Evolutionary conservation across 352 stramenopile genomes (phyloP), one percentile per base, ranked within the genome.

Genomic region (Pythium sukuiense): DNA sequence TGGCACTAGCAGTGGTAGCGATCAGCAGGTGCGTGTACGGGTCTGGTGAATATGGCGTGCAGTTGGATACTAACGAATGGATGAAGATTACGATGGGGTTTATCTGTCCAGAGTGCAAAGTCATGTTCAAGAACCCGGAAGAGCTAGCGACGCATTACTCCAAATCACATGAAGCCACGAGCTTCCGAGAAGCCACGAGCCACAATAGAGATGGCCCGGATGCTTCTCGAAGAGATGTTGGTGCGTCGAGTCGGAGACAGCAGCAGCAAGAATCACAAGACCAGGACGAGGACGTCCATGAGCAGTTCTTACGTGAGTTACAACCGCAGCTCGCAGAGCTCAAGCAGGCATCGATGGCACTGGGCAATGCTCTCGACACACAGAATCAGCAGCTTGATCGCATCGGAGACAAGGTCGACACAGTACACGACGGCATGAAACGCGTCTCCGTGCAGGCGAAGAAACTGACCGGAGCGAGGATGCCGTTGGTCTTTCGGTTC

Each of bases 81-180:
- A 33, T 63, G 18, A 52, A 94, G 83, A 90, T 94, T 63, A 71
- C 76, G 0, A 92, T 94, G 83, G 85, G 85, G 0, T 94, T 94
- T 61, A 94, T 94, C 52, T 94, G 85, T 56, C 85, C 85, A 3
- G 85, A 94, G 35, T 94, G 85, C 50, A 87, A 87, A 68, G 73
- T 94, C 2, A 79, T 73, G 41, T 91, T 91, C 26, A 59, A 76
- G 53, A 87, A 82, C 24, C 59, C 76, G 0, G 73, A 85, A 3
- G 74, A 87, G n/a, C 61, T 93, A 1, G 76, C 73, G 5, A 70
- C 61, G 27, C 85, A 93, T 49, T 93, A 93, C 63, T 43, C 46
- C 1, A 83, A 67, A 33, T 63, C 72, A n/a, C 37, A 45, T 45
- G 37, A 45, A 45, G 37, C 6, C 85, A 93, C 59, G 73, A 82